A percentile compares a stretch with the other conserved stretches of the same genome.
Evolutionary conservation across 768 basidiomycete genomes (phyloP).

Genomic region (Hericium rajendrae): DNA sequence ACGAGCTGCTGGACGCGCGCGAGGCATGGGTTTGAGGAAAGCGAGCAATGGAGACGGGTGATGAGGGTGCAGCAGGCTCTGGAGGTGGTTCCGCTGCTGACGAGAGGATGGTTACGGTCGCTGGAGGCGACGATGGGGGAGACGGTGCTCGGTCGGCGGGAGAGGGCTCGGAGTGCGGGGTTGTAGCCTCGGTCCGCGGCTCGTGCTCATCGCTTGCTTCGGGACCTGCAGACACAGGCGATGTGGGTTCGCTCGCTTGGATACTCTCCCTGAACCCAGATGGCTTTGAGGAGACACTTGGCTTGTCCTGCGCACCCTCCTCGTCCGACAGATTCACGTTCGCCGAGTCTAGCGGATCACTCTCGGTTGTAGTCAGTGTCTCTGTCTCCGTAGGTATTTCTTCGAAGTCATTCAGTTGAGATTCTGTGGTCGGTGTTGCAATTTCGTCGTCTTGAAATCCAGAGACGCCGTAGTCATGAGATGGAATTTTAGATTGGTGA

Average conservation of each 20-base stretch:
- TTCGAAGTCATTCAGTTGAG: not conserved
- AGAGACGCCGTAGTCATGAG: constrained; percentile 6
- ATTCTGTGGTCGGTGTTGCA: constrained; percentile 1
- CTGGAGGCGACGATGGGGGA: constrained; percentile 13
- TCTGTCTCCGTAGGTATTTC: not conserved
- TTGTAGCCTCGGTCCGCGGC: not conserved
- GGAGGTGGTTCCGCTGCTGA: constrained; percentile 4
- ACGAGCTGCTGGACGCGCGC: constrained; percentile 11
- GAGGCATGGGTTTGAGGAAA: constrained; percentile 1
- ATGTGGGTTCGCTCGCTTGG: constrained; percentile 1
- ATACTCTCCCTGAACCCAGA: constrained; percentile 52
- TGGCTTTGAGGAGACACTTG: constrained; percentile 14
- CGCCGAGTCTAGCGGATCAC: constrained; percentile 34
- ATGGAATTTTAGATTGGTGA: not conserved
- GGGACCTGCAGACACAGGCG: constrained; percentile 9
- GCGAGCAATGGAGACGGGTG: not conserved
- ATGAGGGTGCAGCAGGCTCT: not conserved
- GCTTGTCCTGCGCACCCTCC: constrained; percentile 12
- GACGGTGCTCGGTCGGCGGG: not conserved
- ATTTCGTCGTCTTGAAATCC: constrained; percentile 3
- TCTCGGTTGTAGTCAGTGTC: not conserved
- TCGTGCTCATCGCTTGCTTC: not conserved
- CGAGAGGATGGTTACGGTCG: constrained; percentile 11
- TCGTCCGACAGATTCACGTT: constrained; percentile 16
- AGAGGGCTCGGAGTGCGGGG: not conserved